phyloP scores from a whole-genome alignment of 1,139 yeast species.

The Geotrichum australiense region DNA sequence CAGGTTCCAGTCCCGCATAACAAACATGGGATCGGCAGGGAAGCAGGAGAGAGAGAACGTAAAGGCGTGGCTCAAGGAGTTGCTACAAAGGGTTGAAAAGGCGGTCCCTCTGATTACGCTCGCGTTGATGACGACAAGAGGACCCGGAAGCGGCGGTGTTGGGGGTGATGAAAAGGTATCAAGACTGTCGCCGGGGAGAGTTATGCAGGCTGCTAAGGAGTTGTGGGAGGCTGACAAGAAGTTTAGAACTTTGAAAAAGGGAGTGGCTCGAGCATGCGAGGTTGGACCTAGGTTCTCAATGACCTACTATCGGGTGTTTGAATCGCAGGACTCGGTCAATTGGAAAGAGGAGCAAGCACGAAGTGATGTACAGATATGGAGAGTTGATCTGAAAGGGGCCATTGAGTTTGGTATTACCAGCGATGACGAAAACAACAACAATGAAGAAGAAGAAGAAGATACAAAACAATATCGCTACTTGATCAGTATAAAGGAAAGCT shows the following conservation, averaged over 20 bases:
- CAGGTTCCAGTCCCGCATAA: conserved; percentile 49
- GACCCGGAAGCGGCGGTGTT: conserved; percentile 50
- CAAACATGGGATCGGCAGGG: conserved; percentile 14
- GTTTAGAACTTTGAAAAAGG: conserved; percentile 3
- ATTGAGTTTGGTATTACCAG: background rate
- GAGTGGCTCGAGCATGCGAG: conserved; percentile 23
- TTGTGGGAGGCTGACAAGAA: conserved; percentile 40
- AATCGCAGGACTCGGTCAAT: conserved; percentile 39
- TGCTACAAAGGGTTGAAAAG: conserved; percentile 53
- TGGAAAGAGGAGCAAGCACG: conserved; percentile 75
- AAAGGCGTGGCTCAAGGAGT: conserved; percentile 37
- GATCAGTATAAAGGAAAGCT: conserved; percentile 49
- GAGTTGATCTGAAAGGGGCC: conserved; percentile 25
- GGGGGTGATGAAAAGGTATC: background rate
- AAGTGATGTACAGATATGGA: conserved; percentile 42
- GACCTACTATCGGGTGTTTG: conserved; percentile 58
- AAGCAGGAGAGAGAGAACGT: conserved; percentile 20
- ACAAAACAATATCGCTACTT: conserved; percentile 38
- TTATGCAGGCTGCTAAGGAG: conserved; percentile 55
- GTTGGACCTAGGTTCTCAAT: conserved; percentile 61
- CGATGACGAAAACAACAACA: conserved; percentile 6
- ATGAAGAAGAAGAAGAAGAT: conserved; percentile 14
- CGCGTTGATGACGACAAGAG: conserved; percentile 46
- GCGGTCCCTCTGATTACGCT: conserved; percentile 64
- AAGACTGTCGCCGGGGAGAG: conserved; percentile 51